These are phyloP conservation scores for Hygrophoropsis aurantiaca DNA, from an alignment of 768 basidiomycete genomes.

Conservation along the genomic window DNA sequence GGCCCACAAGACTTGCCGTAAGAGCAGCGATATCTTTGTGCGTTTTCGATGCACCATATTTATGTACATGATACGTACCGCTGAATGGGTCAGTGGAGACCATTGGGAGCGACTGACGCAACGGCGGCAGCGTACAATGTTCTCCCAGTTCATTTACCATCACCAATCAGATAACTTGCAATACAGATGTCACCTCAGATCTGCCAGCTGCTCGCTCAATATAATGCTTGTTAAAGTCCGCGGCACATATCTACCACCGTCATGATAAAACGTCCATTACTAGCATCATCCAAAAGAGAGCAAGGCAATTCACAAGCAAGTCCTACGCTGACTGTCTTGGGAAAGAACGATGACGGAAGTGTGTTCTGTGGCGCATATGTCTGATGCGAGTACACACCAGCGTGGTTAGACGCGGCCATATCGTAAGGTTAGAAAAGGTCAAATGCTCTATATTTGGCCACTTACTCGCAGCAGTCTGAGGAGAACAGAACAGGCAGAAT, in stretches of 20 bases:
- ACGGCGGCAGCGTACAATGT: no score
- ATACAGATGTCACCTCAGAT: no score
- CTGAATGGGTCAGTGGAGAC: no score
- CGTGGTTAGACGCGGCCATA: background rate
- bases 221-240: constrained; percentile 18
- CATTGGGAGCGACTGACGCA: no score
- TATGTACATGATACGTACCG: no score
- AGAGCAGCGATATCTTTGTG: background rate
- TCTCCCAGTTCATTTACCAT: no score
- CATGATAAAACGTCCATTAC: constrained; percentile 3
- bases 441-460: constrained; percentile 10
- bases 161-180: no score
- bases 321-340: constrained; percentile 12
- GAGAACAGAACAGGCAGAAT: background rate
- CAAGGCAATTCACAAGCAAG: constrained; percentile 14
- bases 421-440: constrained; percentile 14
- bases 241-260: constrained; percentile 10
- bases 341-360: constrained; percentile 7
- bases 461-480: constrained; percentile 12
- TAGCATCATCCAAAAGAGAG: constrained; percentile 7
- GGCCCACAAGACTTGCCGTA: constrained; percentile 8
- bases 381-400: background rate
- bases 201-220: no score
- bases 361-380: constrained; percentile 11
- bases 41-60: no score